A percentile compares a stretch with the other conserved stretches of the same genome.
phyloP scores from a whole-genome alignment of 768 basidiomycete genomes.

The Obba rivulosa region DNA sequence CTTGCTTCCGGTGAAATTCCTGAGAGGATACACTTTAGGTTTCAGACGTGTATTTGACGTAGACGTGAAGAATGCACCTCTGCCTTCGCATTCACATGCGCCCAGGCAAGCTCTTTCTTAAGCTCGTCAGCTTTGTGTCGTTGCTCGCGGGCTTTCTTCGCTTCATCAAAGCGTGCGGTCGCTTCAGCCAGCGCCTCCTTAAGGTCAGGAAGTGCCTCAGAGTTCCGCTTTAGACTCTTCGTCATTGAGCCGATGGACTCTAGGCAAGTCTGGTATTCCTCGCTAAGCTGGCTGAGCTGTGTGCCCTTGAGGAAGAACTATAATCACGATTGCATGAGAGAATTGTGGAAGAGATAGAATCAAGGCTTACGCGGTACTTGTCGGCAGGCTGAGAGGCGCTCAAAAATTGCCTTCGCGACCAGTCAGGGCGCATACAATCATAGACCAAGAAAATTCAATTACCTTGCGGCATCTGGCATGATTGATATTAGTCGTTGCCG shows the following conservation, averaged over 20 bases:
- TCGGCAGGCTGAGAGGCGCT: slow-evolving; percentile 73
- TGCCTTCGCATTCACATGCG: slow-evolving; percentile 71
- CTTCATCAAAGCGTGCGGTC: slow-evolving; percentile 59
- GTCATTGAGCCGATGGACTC: slow-evolving; percentile 67
- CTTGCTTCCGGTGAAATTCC: slow-evolving; percentile 41
- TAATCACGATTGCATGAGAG: not conserved
- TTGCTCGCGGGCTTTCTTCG: slow-evolving; percentile 67
- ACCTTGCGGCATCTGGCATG: slow-evolving; percentile 29
- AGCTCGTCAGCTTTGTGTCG: slow-evolving; percentile 62
- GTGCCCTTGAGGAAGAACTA: slow-evolving; percentile 96
- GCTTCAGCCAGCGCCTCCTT: slow-evolving; percentile 53
- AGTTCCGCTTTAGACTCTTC: slow-evolving; percentile 64
- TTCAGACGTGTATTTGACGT: slow-evolving; percentile 17
- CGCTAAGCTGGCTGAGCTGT: slow-evolving; percentile 78
- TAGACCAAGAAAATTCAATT: not conserved
- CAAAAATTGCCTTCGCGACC: slow-evolving; percentile 56
- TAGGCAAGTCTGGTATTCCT: slow-evolving; percentile 77
- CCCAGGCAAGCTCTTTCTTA: slow-evolving; percentile 84
- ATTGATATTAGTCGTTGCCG: not conserved
- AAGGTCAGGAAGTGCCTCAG: slow-evolving; percentile 75
- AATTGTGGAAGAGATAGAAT: not conserved
- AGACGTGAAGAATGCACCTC: slow-evolving; percentile 34
- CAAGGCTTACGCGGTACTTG: slow-evolving; percentile 74
- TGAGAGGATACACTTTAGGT: slow-evolving; percentile 13
- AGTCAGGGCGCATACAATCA: slow-evolving; percentile 20